phyloP scores from a whole-genome alignment of 768 basidiomycete genomes.

The Calocybe indica region DNA sequence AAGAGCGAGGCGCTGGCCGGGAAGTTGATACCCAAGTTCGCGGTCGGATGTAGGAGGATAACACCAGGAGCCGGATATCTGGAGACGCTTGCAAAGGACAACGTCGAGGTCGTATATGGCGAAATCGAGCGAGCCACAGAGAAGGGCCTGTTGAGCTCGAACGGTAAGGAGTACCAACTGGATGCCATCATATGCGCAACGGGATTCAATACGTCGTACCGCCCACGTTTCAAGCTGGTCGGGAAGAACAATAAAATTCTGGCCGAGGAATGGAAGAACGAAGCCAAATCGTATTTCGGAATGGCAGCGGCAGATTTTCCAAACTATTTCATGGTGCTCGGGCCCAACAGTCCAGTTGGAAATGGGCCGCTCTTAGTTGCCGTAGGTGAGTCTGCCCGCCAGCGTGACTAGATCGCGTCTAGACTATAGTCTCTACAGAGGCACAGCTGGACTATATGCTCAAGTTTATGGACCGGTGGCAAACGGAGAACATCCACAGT shows the following conservation, averaged over 20 bases:
- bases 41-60: constrained; percentile 27
- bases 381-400: constrained; percentile 16
- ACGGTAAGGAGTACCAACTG: constrained; percentile 25
- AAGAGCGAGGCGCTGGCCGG: constrained; percentile 37
- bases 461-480: constrained; percentile 26
- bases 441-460: constrained; percentile 27
- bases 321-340: constrained; percentile 26
- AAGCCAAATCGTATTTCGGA: constrained; percentile 24
- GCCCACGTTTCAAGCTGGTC: constrained; percentile 26
- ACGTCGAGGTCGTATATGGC: constrained; percentile 24
- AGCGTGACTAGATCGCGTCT: background rate
- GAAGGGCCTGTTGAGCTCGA: constrained; percentile 17
- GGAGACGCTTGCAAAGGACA: constrained; percentile 22
- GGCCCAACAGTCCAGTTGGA: constrained; percentile 28
- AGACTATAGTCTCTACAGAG: constrained; percentile 14
- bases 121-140: constrained; percentile 22
- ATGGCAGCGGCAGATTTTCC: constrained; percentile 25
- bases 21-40: constrained; percentile 27
- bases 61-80: constrained; percentile 29
- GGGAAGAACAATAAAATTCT: constrained; percentile 19
- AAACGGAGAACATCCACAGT: constrained; percentile 30
- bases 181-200: constrained; percentile 33
- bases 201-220: constrained; percentile 28
- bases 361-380: constrained; percentile 25
- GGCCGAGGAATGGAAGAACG: constrained; percentile 24